Evolutionary conservation across 768 basidiomycete species (phyloP).

Genomic region (Termitomyces titanicus): DNA sequence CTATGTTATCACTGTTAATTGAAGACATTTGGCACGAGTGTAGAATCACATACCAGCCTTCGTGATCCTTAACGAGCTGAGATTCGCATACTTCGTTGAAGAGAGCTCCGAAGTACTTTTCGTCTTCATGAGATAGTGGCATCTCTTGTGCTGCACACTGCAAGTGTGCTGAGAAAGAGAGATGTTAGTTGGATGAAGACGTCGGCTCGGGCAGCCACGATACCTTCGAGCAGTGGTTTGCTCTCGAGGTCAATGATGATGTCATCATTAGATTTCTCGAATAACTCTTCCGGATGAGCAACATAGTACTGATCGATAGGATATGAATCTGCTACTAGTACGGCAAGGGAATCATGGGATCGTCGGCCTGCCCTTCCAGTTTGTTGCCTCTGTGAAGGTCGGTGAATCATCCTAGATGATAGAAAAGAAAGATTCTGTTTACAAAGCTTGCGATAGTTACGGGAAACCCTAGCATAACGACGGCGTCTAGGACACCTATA

Average conservation of each 20-base stretch:
- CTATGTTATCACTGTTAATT: constrained; percentile 30
- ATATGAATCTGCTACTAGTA: constrained; percentile 65
- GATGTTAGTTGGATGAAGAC: neutral
- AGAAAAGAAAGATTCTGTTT: constrained; percentile 16
- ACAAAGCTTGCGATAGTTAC: constrained; percentile 79
- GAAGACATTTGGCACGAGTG: neutral
- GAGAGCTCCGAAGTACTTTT: constrained; percentile 66
- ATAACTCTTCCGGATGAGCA: constrained; percentile 65
- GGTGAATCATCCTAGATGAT: neutral
- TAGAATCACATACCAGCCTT: constrained; percentile 61
- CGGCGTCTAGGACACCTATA: constrained; percentile 84
- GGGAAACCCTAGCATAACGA: constrained; percentile 88
- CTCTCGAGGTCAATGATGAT: constrained; percentile 72
- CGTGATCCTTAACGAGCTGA: constrained; percentile 61
- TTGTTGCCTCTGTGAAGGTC: constrained; percentile 68
- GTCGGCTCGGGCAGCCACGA: neutral
- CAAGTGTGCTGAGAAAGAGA: constrained; percentile 54
- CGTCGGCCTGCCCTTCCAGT: constrained; percentile 84
- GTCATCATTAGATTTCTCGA: constrained; percentile 56
- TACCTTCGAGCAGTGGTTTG: constrained; percentile 67
- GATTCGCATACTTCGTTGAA: constrained; percentile 57
- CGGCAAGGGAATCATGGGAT: constrained; percentile 71
- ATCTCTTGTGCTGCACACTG: constrained; percentile 89
- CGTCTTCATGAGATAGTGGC: constrained; percentile 67
- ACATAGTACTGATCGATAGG: constrained; percentile 78